Conservation (phyloP, 2,329 filamentous ascomycete genomes). For the Lizonia empirigonia region DNA sequence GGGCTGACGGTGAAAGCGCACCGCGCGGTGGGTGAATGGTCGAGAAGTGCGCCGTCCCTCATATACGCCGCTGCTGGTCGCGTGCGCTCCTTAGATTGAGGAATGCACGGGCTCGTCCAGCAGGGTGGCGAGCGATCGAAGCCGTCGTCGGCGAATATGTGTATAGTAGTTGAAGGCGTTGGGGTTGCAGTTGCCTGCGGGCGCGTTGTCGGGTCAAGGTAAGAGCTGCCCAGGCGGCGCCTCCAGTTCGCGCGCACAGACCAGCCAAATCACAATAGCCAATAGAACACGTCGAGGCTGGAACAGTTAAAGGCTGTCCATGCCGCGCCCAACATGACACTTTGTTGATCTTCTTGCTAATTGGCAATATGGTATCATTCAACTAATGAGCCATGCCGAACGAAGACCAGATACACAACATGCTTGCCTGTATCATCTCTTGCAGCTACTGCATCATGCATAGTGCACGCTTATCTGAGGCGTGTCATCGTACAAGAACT, state of each 20-base stretch:
- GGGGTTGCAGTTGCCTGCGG: slow-evolving; percentile 19
- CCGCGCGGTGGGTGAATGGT: slow-evolving; percentile 22
- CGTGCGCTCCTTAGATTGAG: neutral
- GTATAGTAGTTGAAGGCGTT: neutral
- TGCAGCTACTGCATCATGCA: neutral
- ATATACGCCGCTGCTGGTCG: slow-evolving; percentile 25
- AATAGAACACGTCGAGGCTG: slow-evolving; percentile 3
- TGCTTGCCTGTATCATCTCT: neutral
- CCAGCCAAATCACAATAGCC: neutral
- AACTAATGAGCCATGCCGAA: no score
- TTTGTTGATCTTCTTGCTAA: no score
- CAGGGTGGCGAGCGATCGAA: neutral
- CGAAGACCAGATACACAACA: neutral
- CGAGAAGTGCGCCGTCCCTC: slow-evolving; percentile 26
- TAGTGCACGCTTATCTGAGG: neutral
- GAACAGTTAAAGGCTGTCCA: neutral
- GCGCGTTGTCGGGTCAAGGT: slow-evolving; percentile 17
- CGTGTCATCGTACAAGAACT: neutral
- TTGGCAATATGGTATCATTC: no score
- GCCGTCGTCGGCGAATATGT: neutral
- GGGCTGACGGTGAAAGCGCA: slow-evolving; percentile 25
- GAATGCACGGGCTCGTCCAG: neutral
- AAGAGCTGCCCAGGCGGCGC: slow-evolving; percentile 15
- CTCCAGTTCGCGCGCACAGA: neutral
- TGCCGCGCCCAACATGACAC: no score